Evolutionary conservation across 352 stramenopile species (phyloP).

Genomic region (Globisporangium polare): DNA sequence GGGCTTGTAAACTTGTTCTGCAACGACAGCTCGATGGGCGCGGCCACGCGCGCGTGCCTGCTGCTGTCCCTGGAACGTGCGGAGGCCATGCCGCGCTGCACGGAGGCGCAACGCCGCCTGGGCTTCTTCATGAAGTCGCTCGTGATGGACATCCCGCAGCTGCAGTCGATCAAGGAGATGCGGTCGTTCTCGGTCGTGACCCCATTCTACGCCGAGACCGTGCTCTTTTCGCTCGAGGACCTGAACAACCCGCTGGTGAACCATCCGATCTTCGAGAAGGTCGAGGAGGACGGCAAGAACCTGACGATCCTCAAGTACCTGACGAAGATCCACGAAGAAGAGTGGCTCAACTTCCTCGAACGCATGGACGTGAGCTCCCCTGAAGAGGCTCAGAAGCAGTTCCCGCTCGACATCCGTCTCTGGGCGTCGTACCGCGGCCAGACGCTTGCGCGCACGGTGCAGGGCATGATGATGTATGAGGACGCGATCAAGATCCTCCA

Average conservation of each 20-base stretch:
- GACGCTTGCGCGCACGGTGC: conserved; percentile 72
- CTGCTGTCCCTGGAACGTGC: conserved; percentile 60
- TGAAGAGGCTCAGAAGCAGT: conserved; percentile 67
- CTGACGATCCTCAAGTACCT: conserved; percentile 84
- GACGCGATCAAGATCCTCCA: conserved; percentile 86
- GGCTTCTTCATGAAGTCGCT: conserved; percentile 88
- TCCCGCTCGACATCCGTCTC: conserved; percentile 70
- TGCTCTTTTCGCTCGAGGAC: conserved; percentile 76
- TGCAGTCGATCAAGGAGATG: conserved; percentile 82
- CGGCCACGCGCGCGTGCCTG: conserved; percentile 59
- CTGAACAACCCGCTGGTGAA: conserved; percentile 81
- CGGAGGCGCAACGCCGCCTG: conserved; percentile 66
- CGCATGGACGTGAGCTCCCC: conserved; percentile 70
- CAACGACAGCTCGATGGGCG: conserved; percentile 70
- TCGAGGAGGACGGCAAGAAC: conserved; percentile 82
- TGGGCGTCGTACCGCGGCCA: conserved; percentile 83
- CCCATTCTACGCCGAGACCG: conserved; percentile 79
- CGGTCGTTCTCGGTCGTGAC: conserved; percentile 83
- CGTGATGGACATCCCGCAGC: conserved; percentile 81
- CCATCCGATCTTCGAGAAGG: conserved; percentile 82
- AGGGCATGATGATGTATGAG: conserved; percentile 88
- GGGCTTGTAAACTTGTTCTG: conserved; percentile 71
- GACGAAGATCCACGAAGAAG: conserved; percentile 79
- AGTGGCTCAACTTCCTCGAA: conserved; percentile 86
- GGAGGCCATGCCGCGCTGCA: conserved; percentile 61